Conservation (phyloP, 345 rosid genomes). For the Sonneratia alba region DNA sequence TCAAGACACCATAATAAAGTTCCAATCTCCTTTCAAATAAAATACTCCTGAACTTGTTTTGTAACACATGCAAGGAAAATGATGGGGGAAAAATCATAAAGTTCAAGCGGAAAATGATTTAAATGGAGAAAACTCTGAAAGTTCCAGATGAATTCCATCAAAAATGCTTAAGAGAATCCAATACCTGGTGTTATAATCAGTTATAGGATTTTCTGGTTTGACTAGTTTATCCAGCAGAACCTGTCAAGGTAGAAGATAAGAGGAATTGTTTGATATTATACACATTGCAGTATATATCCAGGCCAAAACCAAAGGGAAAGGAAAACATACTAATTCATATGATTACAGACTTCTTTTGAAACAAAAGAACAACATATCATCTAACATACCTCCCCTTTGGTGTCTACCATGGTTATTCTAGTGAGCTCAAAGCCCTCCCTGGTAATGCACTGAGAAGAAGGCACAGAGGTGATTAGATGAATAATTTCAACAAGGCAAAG, state of each 20-base stretch:
- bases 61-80: background rate
- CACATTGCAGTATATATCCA: background rate
- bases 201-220: slow-evolving; percentile 62
- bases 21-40: background rate
- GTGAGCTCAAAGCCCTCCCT: slow-evolving; percentile 83
- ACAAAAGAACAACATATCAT: background rate
- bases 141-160: background rate
- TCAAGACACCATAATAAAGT: background rate
- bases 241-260: slow-evolving; percentile 26
- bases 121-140: background rate
- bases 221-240: slow-evolving; percentile 85
- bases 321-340: background rate
- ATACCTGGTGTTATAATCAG: slow-evolving; percentile 88
- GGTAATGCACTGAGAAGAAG: slow-evolving; percentile 58
- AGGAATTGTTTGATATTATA: background rate
- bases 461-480: background rate
- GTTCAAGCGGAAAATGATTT: background rate
- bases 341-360: background rate
- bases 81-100: background rate
- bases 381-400: slow-evolving; percentile 58
- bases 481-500: background rate
- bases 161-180: slow-evolving; percentile 2
- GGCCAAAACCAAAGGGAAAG: background rate
- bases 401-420: slow-evolving; percentile 77
- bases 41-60: background rate